Evolutionary conservation across 495 filamentous ascomycete genomes (phyloP), one percentile per base, ranked within the genome.

Genomic region (Penicillium turbatum): DNA sequence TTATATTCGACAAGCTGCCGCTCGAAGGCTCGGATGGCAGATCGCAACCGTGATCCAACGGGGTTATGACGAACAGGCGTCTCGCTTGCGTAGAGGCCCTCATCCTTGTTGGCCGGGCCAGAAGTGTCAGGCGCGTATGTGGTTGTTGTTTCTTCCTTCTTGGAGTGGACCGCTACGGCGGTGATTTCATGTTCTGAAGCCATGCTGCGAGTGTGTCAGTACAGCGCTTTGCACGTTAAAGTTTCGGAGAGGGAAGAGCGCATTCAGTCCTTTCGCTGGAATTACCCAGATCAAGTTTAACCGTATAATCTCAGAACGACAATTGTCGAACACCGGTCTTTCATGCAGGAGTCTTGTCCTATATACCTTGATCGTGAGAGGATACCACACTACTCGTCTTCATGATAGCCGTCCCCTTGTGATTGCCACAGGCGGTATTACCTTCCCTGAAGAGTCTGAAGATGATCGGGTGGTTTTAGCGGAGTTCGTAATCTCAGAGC

Each of bases 221-320:
- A 62, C 63, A 62, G 41, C 2, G 27, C 13, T 19, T 17, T 26
- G 10, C 35, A 37, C n/a, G 13, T 6, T 21, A 17, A 32, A 32
- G 29, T 19, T 8, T 5, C n/a, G 39, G 17, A 39, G 43, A 36
- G 52, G 42, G 29, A 67, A 56, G 63, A 67, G 66, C 64, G 78
- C 76, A 81, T 77, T 44, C 71, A 80, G 73, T 78, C 66, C 78
- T 81, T 81, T 79, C 78, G 78, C 78, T 80, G 78, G 78, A 76
- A 76, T 81, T 76, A 76, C 73, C 77, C 77, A 80, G 76, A 79
- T 79, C 78, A 81, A 81, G 78, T 81, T 79, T 70, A 77, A 81
- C 78, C 78, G 78, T 81, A 74, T 81, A 60, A 68, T 81, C 78
- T 80, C 78, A 81, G 78, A 77, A 74, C 76, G 66, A 61, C 61